Evolutionary conservation across 2,329 filamentous ascomycete species (phyloP).

Genomic region (Microcera coccophila): DNA sequence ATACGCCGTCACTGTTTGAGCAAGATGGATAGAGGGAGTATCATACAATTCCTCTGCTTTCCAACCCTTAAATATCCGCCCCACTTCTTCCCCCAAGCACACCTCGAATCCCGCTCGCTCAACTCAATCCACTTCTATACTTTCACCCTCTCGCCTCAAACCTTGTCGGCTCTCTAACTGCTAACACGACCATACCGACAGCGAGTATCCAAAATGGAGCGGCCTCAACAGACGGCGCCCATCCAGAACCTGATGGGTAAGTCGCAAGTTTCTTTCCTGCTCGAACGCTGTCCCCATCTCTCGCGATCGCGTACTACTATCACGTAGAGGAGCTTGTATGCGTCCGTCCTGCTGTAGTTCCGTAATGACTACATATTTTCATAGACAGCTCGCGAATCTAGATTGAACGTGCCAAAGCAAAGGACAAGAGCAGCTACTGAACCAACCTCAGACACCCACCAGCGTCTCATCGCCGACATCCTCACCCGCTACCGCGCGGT

Average conservation of each 20-base stretch:
- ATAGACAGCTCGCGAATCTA: no score
- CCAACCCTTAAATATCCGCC: slow-evolving; percentile 3
- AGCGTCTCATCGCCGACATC: slow-evolving; percentile 43
- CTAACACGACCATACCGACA: neutral
- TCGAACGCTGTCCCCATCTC: neutral
- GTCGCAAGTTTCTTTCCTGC: neutral
- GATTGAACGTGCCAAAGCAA: neutral
- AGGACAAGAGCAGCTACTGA: neutral
- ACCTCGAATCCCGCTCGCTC: neutral
- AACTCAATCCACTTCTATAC: no score
- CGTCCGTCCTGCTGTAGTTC: no score
- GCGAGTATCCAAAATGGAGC: slow-evolving; percentile 28
- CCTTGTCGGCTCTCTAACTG: no score
- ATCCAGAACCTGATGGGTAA: slow-evolving; percentile 39
- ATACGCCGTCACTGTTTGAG: no score
- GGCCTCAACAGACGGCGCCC: slow-evolving; percentile 29
- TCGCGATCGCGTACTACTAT: no score
- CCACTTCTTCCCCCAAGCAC: neutral
- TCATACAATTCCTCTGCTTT: slow-evolving; percentile 13
- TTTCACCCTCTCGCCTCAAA: no score
- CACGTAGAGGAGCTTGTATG: no score
- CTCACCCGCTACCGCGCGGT: slow-evolving; percentile 43
- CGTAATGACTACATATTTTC: no score
- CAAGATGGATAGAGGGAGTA: no score
- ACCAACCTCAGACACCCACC: slow-evolving; percentile 37